Base-by-base conservation (phyloP, 257 asterid genomes). In the Verbena officinalis region DNA sequence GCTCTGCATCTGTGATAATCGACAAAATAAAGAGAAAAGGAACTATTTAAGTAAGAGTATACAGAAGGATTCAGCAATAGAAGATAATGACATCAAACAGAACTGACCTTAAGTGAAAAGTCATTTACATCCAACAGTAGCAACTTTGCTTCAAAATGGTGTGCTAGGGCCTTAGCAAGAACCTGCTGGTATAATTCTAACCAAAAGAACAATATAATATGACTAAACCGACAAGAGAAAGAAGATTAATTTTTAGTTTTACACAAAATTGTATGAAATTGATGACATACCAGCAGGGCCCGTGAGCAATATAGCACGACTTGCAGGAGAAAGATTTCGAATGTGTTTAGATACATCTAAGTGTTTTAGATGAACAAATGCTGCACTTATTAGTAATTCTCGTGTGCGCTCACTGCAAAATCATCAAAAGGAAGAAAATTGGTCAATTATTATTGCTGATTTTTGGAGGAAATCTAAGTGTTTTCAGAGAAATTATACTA, bases 131-230 rank as follows among this genome's bases (percentile, higher is more conserved):
- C 99, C 74, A 94, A 68, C 71, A 90, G 46, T 11, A 94, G 76
- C 80, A 94, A 76, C 69, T 86, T 90, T 8, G 99, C 95, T 45
- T 79, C 86, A 46, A 77, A 94, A 62, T 80, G 78, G 74, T 85
- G 86, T 5, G 99, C 99, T 49, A 94, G 86, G 78, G 98, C 95
- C 75, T 78, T 81, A 31, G 99, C 93, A 58, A 94, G 96, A 56
- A 65, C 62, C 74, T 94, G 99, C 70, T 77, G 89, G 76, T 83
- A 90, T 57, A 74, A 68, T 76, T 94, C 99, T 94, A 72, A 50
- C 54, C 57, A 7, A 53, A 4, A 40, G 31, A 65, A 56, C 39
- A 58, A 42, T 31, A 2, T 16, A 15, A 51, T 36, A 40, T 54
- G 55, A 43, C 1, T 27, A 53, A 15, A 44, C n/a, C n/a, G 58